Base-by-base conservation (phyloP, 805 yeast species). In the Kluyveromyces dobzhanskii region DNA sequence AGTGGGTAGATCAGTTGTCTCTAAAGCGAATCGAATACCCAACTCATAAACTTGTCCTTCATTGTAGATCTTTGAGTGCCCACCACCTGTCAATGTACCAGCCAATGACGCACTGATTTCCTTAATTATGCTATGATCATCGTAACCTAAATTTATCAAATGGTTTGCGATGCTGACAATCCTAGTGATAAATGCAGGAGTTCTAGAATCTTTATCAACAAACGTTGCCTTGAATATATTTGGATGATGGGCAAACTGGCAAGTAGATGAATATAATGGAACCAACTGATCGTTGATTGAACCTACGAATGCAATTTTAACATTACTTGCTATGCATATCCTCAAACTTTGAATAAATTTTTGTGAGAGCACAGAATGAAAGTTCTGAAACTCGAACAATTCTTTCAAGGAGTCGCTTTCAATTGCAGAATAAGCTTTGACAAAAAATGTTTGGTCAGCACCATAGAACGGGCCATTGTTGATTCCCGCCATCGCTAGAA, bases 401-500 rank as follows among this genome's bases (percentile, higher is more conserved):
- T 90, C 98, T 49, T 73, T 64, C 62, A 90, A 61, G 0, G 97
- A 85, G 39, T 83, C 95, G 48, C 79, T 83, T 55, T 92, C 98
- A 43, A 90, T 81, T 0, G 94, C 78, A 1, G 94, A 80, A 53
- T 87, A 87, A 0, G 97, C 96, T 46, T 87, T 73, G 61, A 90
- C 80, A 44, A 88, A 74, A 18, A 87, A 64, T 8, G 79, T 77
- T 57, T 85, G 87, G 55, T 92, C 97, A n/a, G 77, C 75, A 0
- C 97, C 97, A 48, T 78, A 85, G 54, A 85, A 84, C 2, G 98
- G 98, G 0, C 98, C 98, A 56, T 85, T 77, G 50, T 87, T 85
- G 17, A 88, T 76, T 1, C 97, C 97, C 0, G 97, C 97, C 98
- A 90, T 90, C 3, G 90, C 90, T 36, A 90, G 62, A 14, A 90